These are phyloP conservation scores for Cucumis melo DNA, from an alignment of 306 rosid species.

Conservation along the genomic window DNA sequence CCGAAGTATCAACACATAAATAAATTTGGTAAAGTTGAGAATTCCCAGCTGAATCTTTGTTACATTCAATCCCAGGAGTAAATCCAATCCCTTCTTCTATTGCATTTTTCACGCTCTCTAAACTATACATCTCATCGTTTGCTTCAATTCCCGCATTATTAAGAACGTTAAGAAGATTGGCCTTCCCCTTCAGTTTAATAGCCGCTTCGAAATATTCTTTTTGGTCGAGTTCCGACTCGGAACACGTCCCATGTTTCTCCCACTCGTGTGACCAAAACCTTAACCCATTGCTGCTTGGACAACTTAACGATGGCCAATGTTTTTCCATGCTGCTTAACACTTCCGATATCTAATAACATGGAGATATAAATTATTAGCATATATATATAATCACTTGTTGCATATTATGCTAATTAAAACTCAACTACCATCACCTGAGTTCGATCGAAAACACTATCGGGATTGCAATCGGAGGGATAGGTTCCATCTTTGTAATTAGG, in stretches of 20 bases:
- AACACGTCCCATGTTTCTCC: conserved; percentile 84
- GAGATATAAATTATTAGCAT: no score
- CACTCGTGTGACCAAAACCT: conserved; percentile 87
- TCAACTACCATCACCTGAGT: conserved; percentile 23
- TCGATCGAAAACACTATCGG: conserved; percentile 33
- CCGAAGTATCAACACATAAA: conserved; percentile 59
- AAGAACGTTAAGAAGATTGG: conserved; percentile 40
- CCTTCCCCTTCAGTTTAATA: conserved; percentile 46
- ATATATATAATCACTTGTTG: background rate
- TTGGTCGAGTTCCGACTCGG: conserved; percentile 47
- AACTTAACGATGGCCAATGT: conserved; percentile 76
- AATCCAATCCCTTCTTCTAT: conserved; percentile 37
- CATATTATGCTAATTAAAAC: no score
- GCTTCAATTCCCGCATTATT: conserved; percentile 49
- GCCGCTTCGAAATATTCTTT: conserved; percentile 59
- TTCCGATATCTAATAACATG: conserved; percentile 26
- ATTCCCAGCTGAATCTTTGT: conserved; percentile 33
- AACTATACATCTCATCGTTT: conserved; percentile 46
- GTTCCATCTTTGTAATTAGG: conserved; percentile 42
- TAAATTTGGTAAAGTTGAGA: conserved; percentile 50
- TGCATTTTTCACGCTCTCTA: conserved; percentile 28
- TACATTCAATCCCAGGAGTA: conserved; percentile 46
- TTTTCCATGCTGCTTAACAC: conserved; percentile 30
- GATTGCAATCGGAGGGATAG: conserved; percentile 27
- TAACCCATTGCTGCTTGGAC: conserved; percentile 77